phyloP scores from a whole-genome alignment of 73 alveolate genomes.

The Vitrella brassicaformis region DNA sequence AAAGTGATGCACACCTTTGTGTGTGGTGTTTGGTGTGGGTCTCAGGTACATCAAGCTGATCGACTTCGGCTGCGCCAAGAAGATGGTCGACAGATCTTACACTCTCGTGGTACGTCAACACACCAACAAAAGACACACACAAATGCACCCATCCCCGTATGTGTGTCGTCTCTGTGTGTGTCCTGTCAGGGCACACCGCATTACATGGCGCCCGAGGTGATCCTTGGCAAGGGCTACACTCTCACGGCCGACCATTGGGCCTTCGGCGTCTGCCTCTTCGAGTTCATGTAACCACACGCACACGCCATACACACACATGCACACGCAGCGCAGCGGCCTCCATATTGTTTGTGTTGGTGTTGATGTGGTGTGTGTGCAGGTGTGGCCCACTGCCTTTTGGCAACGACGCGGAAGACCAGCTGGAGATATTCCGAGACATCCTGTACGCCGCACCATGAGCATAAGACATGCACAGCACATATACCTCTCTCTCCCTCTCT shows the following conservation, averaged over 20 bases:
- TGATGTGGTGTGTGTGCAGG: too few species aligned
- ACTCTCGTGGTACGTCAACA: too few species aligned
- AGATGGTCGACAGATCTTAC: background rate
- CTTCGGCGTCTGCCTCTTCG: background rate
- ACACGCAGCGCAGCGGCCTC: too few species aligned
- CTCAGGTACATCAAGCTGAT: background rate
- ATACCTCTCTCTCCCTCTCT: background rate
- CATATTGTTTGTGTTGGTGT: too few species aligned
- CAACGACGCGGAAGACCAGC: background rate
- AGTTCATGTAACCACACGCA: too few species aligned
- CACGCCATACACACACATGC: too few species aligned
- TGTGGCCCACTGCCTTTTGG: background rate
- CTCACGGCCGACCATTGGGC: background rate
- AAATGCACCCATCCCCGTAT: too few species aligned
- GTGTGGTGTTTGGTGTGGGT: background rate
- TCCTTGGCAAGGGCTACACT: background rate
- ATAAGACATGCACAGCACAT: background rate
- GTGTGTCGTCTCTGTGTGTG: too few species aligned
- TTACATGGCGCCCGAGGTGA: constrained; percentile 1
- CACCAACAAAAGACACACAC: too few species aligned
- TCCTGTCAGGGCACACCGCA: constrained; percentile 1
- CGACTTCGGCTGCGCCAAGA: background rate
- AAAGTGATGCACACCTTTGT: background rate
- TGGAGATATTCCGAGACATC: background rate
- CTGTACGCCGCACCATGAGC: background rate